phyloP scores from a whole-genome alignment of 441 rosid genomes.

The Populus hybrid region DNA sequence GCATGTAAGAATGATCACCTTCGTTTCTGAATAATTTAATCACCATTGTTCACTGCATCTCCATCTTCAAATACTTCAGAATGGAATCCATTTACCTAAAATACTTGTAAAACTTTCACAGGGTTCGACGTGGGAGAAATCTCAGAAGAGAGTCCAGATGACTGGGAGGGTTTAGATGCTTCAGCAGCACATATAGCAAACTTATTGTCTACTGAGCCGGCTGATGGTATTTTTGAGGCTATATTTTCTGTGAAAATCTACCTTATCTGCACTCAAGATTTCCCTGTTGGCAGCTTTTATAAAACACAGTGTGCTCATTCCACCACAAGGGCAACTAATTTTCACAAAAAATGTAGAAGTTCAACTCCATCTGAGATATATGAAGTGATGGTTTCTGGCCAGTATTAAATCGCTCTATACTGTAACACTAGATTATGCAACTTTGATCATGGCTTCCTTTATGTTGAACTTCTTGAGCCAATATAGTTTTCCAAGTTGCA shows the following conservation, averaged over 20 bases:
- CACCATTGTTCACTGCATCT: background rate
- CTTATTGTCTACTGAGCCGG: conserved; percentile 82
- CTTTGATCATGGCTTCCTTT: background rate
- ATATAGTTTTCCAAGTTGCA: background rate
- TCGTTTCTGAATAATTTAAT: background rate
- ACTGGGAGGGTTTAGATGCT: conserved; percentile 83
- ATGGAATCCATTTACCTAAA: background rate
- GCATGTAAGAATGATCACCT: conserved; percentile 55
- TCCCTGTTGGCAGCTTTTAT: background rate
- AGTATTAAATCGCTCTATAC: background rate
- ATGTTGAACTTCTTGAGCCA: background rate
- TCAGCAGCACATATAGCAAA: conserved; percentile 87
- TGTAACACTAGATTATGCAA: background rate
- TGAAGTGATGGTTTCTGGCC: background rate
- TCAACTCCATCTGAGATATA: background rate
- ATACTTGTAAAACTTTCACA: conserved; percentile 21
- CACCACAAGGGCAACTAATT: background rate
- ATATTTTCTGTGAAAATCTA: conserved; percentile 1
- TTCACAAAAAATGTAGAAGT: background rate
- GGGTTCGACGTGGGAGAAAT: conserved; percentile 92
- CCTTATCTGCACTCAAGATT: background rate
- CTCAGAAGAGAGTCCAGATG: conserved; percentile 72
- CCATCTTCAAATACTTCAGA: background rate
- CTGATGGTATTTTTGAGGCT: conserved; percentile 54
- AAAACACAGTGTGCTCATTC: background rate